Evolutionary conservation across 768 basidiomycete species (phyloP), one percentile per base, ranked within the genome.

Genomic region (Termitomyces sp.): DNA sequence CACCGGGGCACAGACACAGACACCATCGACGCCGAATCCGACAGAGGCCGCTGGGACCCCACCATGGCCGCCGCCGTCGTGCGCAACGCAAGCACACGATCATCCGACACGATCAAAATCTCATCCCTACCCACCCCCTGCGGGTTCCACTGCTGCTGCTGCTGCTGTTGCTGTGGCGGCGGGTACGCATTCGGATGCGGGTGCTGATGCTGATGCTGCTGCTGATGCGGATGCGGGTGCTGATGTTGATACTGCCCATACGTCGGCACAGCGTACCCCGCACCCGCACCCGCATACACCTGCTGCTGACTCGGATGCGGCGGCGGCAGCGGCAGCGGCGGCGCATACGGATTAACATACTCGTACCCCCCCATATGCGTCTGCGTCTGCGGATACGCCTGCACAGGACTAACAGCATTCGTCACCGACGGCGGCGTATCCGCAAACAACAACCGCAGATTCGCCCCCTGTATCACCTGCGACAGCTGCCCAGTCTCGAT

Each of bases 381-480:
- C n/a, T n/a, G n/a, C n/a, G n/a, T 8, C 2, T 33, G 32, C 0
- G 65, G 64, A 49, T 69, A 67, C 70, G 65, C 52, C 70, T 76
- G 56, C 70, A 72, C 49, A 51, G 66, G 69, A 47, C 68, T 76
- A 35, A 79, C 74, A 2, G 82, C 72, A 63, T 88, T 86, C n/a
- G 85, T 85, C 20, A 88, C 80, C 0, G 94, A 92, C 0, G 94
- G 87, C 0, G 94, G 94, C 3, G 91, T 90, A 71, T 98, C 97
- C 50, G 95, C 90, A 68, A 98, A 98, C 45, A 99, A 76, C 53
- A 94, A 80, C 13, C 92, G 87, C 36, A 98, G 78, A 69, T 94
- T 93, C 64, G 87, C 87, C 59, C 94, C 92, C 68, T 94, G 92
- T 53, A 98, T 97, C 65, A 99, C 91, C 76, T 99, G 97, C 26